A percentile compares a stretch with the other conserved stretches of the same genome.
phyloP scores from a whole-genome alignment of 108 stramenopile genomes.

The Conticribra weissflogii region DNA sequence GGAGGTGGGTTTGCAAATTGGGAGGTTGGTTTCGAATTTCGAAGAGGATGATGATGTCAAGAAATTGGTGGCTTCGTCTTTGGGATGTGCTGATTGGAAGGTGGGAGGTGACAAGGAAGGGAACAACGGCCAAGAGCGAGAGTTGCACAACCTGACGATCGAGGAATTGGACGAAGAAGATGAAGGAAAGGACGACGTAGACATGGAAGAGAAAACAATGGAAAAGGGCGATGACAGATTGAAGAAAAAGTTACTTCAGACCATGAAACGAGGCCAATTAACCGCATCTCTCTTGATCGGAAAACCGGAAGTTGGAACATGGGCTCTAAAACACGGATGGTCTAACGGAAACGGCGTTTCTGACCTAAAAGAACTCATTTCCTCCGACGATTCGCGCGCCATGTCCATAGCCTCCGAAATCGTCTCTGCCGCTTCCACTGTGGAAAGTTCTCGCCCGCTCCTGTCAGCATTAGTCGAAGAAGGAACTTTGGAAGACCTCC shows the following conservation, averaged over 20 bases:
- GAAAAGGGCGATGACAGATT: constrained; percentile 5
- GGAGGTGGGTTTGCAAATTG: constrained; percentile 39
- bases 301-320: constrained; percentile 67
- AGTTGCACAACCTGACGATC: constrained; percentile 43
- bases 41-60: constrained; percentile 62
- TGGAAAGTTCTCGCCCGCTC: constrained; percentile 63
- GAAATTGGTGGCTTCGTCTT: constrained; percentile 47
- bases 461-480: constrained; percentile 59
- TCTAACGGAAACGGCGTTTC: constrained; percentile 38
- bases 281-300: constrained; percentile 69
- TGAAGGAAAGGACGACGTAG: constrained; percentile 53
- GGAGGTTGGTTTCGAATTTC: constrained; percentile 62
- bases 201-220: constrained; percentile 30
- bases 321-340: constrained; percentile 78
- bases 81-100: constrained; percentile 51
- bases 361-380: constrained; percentile 54
- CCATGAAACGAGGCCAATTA: constrained; percentile 70
- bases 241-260: constrained; percentile 38
- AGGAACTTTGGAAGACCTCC: constrained; percentile 60
- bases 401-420: constrained; percentile 86
- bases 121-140: constrained; percentile 31
- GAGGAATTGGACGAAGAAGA: constrained; percentile 73
- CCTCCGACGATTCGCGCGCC: constrained; percentile 66
- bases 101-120: constrained; percentile 34
- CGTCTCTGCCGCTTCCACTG: constrained; percentile 73